phyloP scores from a whole-genome alignment of 208 protist species.

The Polymyxa betae region DNA sequence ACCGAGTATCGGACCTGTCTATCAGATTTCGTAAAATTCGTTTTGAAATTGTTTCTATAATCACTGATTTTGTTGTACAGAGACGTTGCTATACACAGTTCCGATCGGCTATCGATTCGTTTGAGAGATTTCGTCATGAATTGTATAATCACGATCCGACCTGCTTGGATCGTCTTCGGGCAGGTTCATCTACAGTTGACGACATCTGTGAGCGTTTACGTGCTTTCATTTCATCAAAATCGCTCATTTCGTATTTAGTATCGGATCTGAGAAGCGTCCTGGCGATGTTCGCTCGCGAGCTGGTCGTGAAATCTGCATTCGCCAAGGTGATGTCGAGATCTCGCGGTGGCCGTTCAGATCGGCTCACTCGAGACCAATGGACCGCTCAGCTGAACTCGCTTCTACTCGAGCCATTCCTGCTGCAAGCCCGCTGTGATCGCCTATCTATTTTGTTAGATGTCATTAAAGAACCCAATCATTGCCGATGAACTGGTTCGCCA shows the following conservation, averaged over 20 bases:
- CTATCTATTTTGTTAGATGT: not conserved
- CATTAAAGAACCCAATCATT: too few species aligned
- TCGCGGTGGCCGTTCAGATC: not conserved
- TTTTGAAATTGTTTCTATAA: not conserved
- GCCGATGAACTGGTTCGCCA: too few species aligned
- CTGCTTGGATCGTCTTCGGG: not conserved
- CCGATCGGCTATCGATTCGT: not conserved
- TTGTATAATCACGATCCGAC: not conserved
- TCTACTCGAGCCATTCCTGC: conserved; percentile 28
- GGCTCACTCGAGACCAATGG: conserved; percentile 26
- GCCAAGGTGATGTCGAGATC: not conserved
- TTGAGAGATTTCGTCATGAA: not conserved
- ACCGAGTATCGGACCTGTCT: not conserved
- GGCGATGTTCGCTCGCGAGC: conserved; percentile 7
- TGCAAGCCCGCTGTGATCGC: not conserved
- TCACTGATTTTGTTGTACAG: not conserved
- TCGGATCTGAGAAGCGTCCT: not conserved
- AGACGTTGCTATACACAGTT: not conserved
- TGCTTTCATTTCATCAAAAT: not conserved
- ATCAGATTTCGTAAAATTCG: not conserved
- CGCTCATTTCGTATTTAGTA: not conserved
- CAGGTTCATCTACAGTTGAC: not conserved
- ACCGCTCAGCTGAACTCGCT: not conserved
- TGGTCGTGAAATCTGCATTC: not conserved
- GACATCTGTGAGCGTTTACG: not conserved